Base-by-base conservation (phyloP, 495 filamentous ascomycete species). In the Talaromyces proteolyticus region DNA sequence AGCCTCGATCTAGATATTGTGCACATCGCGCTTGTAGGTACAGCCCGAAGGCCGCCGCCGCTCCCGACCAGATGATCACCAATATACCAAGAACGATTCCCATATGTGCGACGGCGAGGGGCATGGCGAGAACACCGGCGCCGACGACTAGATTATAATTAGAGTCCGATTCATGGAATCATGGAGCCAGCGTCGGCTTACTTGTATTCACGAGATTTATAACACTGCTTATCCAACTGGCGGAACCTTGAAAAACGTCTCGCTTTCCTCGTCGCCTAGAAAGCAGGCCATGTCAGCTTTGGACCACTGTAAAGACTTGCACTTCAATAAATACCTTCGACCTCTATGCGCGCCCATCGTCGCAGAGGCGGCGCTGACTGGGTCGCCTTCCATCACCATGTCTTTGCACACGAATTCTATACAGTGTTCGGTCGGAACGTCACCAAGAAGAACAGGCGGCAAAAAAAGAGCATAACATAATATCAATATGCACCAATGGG, bases 191-290 rank as follows among this genome's bases (percentile, higher is more conserved):
- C 43, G 50, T 24, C 16, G 65, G 76, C 71, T 71, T 57, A 75
- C 71, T 97, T 5, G 93, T 98, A 68, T 98, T 98, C 51, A 97
- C 73, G 16, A 98, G 69, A 63, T 97, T 98, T 72, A 96, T 87
- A 56, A 94, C 86, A 59, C 90, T 94, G 69, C 88, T 94, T 39
- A 84, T 58, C 88, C 91, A 96, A 47, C 87, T 85, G 44, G 94
- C 93, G 56, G 89, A 78, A 12, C 93, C 91, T 5, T 65, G 59
- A 18, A 64, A 49, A 11, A 68, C 59, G 56, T 72, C 71, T 65
- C 77, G 78, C 56, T 75, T 81, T 2, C 73, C 70, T 59, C 71
- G 53, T 47, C 44, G 45, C 37, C 68, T 51, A 64, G 42, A 23
- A 20, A 38, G 26, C 20, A 50, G 16, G 51, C 50, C 52, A 57